Evolutionary conservation across 2,329 filamentous ascomycete genomes (phyloP).

Genomic region (Trichophaea hybrida): DNA sequence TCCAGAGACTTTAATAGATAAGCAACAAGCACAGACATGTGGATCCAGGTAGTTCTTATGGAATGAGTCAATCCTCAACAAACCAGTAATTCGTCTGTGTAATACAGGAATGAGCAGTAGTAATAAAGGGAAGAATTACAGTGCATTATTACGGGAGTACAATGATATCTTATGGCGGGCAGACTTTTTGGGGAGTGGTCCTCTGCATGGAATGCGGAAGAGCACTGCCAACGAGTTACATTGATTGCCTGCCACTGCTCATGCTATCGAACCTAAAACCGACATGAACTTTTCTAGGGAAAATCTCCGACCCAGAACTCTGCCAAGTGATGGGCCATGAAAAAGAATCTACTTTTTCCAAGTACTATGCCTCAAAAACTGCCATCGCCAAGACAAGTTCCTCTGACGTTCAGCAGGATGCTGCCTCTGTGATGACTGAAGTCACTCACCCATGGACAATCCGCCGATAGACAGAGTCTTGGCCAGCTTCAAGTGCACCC

Average conservation of each 20-base stretch:
- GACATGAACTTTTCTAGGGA: not conserved
- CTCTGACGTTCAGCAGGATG: no score
- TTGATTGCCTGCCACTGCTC: not conserved
- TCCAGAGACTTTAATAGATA: no score
- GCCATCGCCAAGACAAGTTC: no score
- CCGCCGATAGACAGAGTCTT: no score
- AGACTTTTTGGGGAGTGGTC: not conserved
- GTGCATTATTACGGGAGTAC: not conserved
- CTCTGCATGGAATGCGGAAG: not conserved
- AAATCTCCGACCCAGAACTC: not conserved
- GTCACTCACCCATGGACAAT: no score
- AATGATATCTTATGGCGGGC: not conserved
- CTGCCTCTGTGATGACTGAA: no score
- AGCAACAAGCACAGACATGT: not conserved
- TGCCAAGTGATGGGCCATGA: not conserved
- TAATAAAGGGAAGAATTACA: slow-evolving; percentile 1
- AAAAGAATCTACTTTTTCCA: slow-evolving; percentile 1
- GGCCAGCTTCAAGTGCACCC: no score
- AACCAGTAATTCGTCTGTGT: not conserved
- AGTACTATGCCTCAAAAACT: not conserved
- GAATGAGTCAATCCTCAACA: not conserved
- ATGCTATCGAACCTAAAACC: not conserved
- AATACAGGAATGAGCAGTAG: not conserved
- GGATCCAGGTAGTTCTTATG: not conserved
- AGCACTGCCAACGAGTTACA: not conserved